phyloP scores from a whole-genome alignment of 148 eudicot genomes.

The Diospyros lotus region DNA sequence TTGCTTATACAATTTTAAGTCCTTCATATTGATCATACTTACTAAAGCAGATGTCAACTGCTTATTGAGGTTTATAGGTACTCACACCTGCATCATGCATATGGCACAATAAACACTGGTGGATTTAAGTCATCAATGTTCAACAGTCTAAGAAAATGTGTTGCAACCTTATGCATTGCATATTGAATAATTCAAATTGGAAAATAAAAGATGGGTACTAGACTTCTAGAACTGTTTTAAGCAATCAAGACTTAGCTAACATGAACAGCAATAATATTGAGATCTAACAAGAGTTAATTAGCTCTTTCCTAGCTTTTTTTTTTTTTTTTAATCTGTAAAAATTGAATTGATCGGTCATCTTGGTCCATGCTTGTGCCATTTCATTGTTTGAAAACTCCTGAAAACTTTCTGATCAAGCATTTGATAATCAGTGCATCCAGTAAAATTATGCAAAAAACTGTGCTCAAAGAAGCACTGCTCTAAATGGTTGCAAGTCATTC shows the following conservation, averaged over 20 bases:
- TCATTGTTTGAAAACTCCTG: background rate
- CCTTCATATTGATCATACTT: conserved; percentile 2
- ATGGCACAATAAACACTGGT: too few relatives aligned
- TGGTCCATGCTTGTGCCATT: background rate
- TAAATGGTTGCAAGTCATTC: background rate
- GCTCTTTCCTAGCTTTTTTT: background rate
- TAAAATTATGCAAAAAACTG: background rate
- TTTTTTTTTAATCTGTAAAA: too few relatives aligned
- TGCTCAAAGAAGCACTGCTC: background rate
- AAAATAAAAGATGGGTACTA: background rate
- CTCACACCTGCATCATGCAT: too few relatives aligned
- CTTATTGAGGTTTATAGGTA: background rate
- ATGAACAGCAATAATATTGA: background rate
- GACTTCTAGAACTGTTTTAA: background rate
- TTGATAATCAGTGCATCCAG: background rate
- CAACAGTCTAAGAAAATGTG: too few relatives aligned
- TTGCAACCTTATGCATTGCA: conserved; percentile 1
- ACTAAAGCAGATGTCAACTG: background rate
- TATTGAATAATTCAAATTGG: background rate
- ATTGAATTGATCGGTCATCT: background rate
- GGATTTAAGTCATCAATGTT: too few relatives aligned
- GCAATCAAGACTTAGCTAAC: background rate
- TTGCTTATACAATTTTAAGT: background rate
- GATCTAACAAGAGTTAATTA: background rate
- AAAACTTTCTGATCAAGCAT: background rate